Conservation (phyloP, 306 rosid genomes). For the Cyamopsis tetragonoloba region DNA sequence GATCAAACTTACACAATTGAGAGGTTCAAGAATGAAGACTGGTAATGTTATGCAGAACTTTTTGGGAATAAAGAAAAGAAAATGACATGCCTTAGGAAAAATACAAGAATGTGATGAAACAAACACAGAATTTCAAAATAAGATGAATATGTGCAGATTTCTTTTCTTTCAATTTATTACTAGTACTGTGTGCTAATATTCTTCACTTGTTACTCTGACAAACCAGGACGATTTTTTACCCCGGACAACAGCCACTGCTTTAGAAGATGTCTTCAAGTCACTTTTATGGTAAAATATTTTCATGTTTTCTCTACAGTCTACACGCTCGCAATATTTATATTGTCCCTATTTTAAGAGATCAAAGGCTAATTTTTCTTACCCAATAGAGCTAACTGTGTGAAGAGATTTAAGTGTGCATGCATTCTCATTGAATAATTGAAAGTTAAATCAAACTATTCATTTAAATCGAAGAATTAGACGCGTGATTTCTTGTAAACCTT, state of each 20-base stretch:
- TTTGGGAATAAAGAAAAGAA: neutral
- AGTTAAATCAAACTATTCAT: slow-evolving; percentile 12
- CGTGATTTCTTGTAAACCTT: slow-evolving; percentile 1
- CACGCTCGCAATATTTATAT: neutral
- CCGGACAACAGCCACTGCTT: slow-evolving; percentile 72
- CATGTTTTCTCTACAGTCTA: slow-evolving; percentile 1
- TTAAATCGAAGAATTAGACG: neutral
- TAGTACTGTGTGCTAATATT: slow-evolving; percentile 22
- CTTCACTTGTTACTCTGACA: slow-evolving; percentile 4
- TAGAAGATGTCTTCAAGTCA: slow-evolving; percentile 65
- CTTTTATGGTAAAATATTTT: slow-evolving; percentile 68
- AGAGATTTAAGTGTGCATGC: slow-evolving; percentile 16
- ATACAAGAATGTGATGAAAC: neutral
- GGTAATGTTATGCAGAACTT: neutral
- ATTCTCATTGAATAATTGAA: neutral
- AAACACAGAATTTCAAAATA: slow-evolving; percentile 1
- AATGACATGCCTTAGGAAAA: neutral
- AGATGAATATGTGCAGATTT: slow-evolving; percentile 2
- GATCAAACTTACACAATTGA: neutral
- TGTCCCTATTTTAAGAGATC: slow-evolving; percentile 15
- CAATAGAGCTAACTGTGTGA: neutral
- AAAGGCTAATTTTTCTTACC: neutral
- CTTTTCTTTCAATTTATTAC: slow-evolving; percentile 12
- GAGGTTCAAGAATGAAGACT: slow-evolving; percentile 13
- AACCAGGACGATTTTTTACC: slow-evolving; percentile 95